Base-by-base conservation (phyloP, 306 rosid species). In the Mucuna pruriens region DNA sequence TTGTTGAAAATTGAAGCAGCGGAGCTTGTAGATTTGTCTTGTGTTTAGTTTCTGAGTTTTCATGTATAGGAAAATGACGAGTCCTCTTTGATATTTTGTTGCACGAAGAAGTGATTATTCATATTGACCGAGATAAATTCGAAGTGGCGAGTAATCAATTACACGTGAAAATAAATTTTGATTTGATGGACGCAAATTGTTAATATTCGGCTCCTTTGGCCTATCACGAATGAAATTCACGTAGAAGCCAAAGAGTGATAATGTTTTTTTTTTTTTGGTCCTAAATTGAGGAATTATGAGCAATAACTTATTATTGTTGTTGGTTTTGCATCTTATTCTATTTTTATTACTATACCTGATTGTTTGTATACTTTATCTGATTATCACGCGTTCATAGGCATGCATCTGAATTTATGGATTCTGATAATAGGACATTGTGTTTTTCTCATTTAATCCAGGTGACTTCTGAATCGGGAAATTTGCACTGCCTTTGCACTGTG, bases 381-480 rank as follows among this genome's bases (percentile, higher is more conserved):
- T 15, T 77, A 80, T 64, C 9, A 20, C 29, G 45, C 60, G 11
- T 40, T 39, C 15, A 10, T 17, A 23, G 46, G 29, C 63, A 44
- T 62, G 64, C 38, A 23, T 54, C 10, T 54, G 19, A 19, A 5
- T 61, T 52, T 31, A 52, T n/a, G 29, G 13, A 54, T 73, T 58
- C 45, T 71, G 72, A 64, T 73, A 40, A 26, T 74, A 6, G 57
- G 45, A 26, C 74, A 76, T 42, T 60, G 52, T 34, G 10, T 38
- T 57, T 20, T 71, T 79, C 12, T 9, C 73, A 26, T 46, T 12
- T 76, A 73, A 84, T 88, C 63, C 71, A 88, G 90, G 87, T 88
- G 89, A 90, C 42, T 82, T 86, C 44, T 67, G 74, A 71, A 83
- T 52, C 77, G 61, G 7, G 38, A 40, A 52, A 15, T 10, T 1